phyloP scores from a whole-genome alignment of 192 early-diverging fungal genomes.

The Globomyces pollinis-pini region DNA sequence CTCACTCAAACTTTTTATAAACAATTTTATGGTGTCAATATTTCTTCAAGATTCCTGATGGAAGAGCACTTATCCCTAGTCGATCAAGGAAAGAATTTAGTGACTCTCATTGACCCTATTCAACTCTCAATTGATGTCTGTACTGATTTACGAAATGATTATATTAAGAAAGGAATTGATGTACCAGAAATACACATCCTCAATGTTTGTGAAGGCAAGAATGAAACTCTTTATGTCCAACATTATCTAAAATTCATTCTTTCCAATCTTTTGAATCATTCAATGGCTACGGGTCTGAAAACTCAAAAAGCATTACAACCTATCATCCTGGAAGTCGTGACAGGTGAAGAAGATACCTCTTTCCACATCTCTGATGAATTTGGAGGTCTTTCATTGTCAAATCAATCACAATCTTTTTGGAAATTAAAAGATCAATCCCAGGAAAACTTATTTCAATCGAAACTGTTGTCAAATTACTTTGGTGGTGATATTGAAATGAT shows the following conservation, averaged over 20 bases:
- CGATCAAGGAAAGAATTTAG: slow-evolving; percentile 45
- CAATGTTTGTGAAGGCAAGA: slow-evolving; percentile 37
- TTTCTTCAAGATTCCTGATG: slow-evolving; percentile 56
- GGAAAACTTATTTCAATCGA: slow-evolving; percentile 38
- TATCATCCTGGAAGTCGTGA: slow-evolving; percentile 44
- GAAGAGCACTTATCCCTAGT: slow-evolving; percentile 51
- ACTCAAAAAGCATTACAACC: slow-evolving; percentile 33
- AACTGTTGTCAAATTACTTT: slow-evolving; percentile 55
- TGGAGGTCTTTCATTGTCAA: slow-evolving; percentile 46
- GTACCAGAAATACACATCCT: slow-evolving; percentile 35
- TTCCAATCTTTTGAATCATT: slow-evolving; percentile 52
- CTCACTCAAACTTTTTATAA: slow-evolving; percentile 46
- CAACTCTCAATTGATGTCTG: slow-evolving; percentile 42
- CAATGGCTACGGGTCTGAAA: slow-evolving; percentile 46
- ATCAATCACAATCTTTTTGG: slow-evolving; percentile 4
- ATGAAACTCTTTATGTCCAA: slow-evolving; percentile 46
- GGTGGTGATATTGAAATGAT: slow-evolving; percentile 56
- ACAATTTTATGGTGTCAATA: slow-evolving; percentile 52
- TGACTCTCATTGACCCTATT: slow-evolving; percentile 48
- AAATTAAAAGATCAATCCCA: slow-evolving; percentile 17
- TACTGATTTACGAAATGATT: slow-evolving; percentile 27
- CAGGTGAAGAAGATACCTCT: slow-evolving; percentile 54
- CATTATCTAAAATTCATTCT: slow-evolving; percentile 51
- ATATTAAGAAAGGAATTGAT: slow-evolving; percentile 9
- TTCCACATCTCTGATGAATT: slow-evolving; percentile 60